phyloP scores from a whole-genome alignment of 176 grass and related monocot genomes.

The Triticum aestivum region IWGSC_CS_RefSeq_v2.1 NC_057794.1:43163553-43164052 shows the following conservation, averaged over 20 bases:
- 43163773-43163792: neutral
- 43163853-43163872: conserved; percentile 6
- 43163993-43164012: neutral
- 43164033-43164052: conserved; percentile 37
- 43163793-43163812: neutral
- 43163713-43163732: neutral
- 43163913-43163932: neutral
- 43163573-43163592: neutral
- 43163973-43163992: conserved; percentile 3
- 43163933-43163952: too few relatives aligned
- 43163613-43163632: too few relatives aligned
- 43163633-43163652: neutral
- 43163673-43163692: neutral
- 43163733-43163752: too few relatives aligned
- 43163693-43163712: neutral
- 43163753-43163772: neutral
- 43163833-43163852: neutral
- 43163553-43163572: neutral
- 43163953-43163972: neutral
- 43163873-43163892: neutral
- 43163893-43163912: neutral
- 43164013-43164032: neutral
- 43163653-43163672: neutral
- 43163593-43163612: neutral
- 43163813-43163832: neutral